phyloP scores from a whole-genome alignment of 768 basidiomycete species.

The Mycena pura region DNA sequence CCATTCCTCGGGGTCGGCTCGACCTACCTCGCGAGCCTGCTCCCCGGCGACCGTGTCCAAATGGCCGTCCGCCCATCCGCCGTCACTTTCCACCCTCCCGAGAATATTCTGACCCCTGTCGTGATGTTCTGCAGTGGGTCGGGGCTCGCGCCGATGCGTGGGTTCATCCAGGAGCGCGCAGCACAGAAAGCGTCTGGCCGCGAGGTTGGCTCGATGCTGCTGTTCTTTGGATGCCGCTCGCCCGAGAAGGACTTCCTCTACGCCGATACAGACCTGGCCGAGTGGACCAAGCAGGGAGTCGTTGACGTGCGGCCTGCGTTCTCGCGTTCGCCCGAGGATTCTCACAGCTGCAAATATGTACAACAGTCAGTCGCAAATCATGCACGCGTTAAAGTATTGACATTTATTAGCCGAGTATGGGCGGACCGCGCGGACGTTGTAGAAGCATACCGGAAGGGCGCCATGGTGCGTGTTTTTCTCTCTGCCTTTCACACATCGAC shows the following conservation, averaged over 20 bases:
- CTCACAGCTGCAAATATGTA: slow-evolving; percentile 44
- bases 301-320: slow-evolving; percentile 55
- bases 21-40: slow-evolving; percentile 48
- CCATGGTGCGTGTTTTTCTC: slow-evolving; percentile 36
- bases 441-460: slow-evolving; percentile 39
- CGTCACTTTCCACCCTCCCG: slow-evolving; percentile 49
- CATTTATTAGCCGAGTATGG: slow-evolving; percentile 45
- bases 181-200: slow-evolving; percentile 50
- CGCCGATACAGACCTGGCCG: slow-evolving; percentile 45
- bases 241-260: slow-evolving; percentile 53
- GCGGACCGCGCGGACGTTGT: slow-evolving; percentile 46
- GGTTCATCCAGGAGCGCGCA: slow-evolving; percentile 58
- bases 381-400: neutral
- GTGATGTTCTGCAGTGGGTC: slow-evolving; percentile 56
- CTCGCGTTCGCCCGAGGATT: slow-evolving; percentile 35
- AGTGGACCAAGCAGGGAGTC: slow-evolving; percentile 50
- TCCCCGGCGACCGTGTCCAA: slow-evolving; percentile 49
- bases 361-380: slow-evolving; percentile 40
- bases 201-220: slow-evolving; percentile 45
- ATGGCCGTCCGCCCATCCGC: slow-evolving; percentile 48
- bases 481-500: neutral
- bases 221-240: slow-evolving; percentile 56
- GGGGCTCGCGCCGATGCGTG: slow-evolving; percentile 57
- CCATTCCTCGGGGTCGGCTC: slow-evolving; percentile 54
- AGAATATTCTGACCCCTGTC: slow-evolving; percentile 46